These are phyloP conservation scores for Wickerhamomyces tratensis DNA, from an alignment of 805 yeast species.

Conservation along the genomic window DNA sequence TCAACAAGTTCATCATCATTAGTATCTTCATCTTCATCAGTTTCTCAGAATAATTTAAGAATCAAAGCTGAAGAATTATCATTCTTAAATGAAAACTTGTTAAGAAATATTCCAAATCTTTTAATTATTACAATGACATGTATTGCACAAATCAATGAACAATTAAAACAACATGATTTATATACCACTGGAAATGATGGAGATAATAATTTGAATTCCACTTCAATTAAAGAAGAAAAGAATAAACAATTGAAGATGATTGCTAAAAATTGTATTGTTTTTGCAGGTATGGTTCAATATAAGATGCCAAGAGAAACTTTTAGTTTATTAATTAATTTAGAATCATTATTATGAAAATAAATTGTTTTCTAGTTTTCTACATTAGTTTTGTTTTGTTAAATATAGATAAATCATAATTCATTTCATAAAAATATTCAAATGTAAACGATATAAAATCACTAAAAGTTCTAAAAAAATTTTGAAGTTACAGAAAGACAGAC, in stretches of 20 bases:
- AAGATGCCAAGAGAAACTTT: constrained; percentile 84
- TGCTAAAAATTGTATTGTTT: constrained; percentile 85
- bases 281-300: constrained; percentile 91
- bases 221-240: constrained; percentile 42
- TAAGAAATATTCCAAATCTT: constrained; percentile 72
- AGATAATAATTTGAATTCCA: constrained; percentile 11
- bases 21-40: constrained; percentile 10
- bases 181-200: not conserved
- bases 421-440: no score
- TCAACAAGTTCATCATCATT: constrained; percentile 21
- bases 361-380: not conserved
- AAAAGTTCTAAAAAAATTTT: no score
- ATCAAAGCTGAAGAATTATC: constrained; percentile 59
- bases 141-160: constrained; percentile 47
- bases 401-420: not conserved
- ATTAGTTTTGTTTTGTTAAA: no score
- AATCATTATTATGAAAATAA: constrained; percentile 25
- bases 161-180: constrained; percentile 16
- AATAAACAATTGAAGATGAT: constrained; percentile 43
- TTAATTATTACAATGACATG: constrained; percentile 77
- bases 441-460: no score
- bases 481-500: no score
- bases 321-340: constrained; percentile 57
- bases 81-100: constrained; percentile 55
- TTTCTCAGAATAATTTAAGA: constrained; percentile 44